Conservation (phyloP, 2,329 filamentous ascomycete species). For the Trichoderma sp. region DNA sequence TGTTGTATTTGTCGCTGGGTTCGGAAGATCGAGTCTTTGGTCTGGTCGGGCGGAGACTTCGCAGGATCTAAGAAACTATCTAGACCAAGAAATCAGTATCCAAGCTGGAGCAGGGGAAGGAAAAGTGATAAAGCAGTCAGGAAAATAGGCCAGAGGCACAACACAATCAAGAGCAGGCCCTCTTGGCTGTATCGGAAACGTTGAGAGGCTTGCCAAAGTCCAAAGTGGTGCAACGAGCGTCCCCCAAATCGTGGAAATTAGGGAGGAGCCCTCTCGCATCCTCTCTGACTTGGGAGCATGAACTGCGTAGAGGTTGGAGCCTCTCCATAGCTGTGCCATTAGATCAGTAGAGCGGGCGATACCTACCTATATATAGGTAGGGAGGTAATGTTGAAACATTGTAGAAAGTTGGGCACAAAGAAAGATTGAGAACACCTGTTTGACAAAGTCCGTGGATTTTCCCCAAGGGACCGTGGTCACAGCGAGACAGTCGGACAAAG, state of each 20-base stretch:
- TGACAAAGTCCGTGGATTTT: neutral
- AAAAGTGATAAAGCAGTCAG: neutral
- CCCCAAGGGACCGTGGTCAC: neutral
- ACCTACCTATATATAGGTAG: no score
- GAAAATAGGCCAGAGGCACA: neutral
- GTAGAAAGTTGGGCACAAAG: neutral
- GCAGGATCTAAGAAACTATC: neutral
- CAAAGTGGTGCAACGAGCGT: neutral
- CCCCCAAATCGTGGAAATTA: neutral
- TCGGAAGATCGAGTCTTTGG: neutral
- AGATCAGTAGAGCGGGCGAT: neutral
- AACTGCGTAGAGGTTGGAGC: neutral
- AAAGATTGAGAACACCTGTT: neutral
- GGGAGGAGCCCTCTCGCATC: neutral
- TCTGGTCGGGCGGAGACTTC: neutral
- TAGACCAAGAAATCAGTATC: neutral
- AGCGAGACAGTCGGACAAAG: neutral
- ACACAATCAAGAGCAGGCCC: neutral
- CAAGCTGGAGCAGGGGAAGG: neutral
- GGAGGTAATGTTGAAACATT: neutral
- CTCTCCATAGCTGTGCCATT: neutral
- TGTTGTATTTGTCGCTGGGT: neutral
- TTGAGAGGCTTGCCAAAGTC: neutral
- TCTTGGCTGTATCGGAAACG: neutral
- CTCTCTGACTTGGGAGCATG: neutral